phyloP scores from a whole-genome alignment of 257 asterid species.

The Craterostigma plantagineum region DNA sequence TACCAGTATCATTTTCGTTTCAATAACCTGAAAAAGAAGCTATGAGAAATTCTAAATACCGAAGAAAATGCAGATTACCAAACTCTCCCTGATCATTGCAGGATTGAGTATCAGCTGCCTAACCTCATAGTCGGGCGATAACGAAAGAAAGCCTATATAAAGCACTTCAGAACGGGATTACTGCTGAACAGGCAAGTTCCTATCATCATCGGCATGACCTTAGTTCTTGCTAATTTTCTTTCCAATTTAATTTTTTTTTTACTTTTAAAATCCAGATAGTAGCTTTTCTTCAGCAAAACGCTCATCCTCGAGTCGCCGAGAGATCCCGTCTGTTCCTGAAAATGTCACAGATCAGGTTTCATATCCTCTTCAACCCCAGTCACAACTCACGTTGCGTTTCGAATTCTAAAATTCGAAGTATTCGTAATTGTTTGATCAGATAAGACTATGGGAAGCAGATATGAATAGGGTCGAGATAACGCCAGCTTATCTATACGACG shows the following conservation, averaged over 20 bases:
- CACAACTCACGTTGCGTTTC: background rate
- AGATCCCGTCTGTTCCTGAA: conserved; percentile 83
- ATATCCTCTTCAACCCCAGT: background rate
- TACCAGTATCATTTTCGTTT: conserved; percentile 12
- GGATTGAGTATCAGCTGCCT: conserved; percentile 95
- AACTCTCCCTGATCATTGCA: conserved; percentile 13
- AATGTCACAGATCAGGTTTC: conserved; percentile 92
- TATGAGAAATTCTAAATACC: too few relatives aligned
- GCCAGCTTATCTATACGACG: conserved; percentile 60
- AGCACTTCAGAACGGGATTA: conserved; percentile 79
- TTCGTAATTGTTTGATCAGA: conserved; percentile 20
- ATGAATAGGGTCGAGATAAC: conserved; percentile 69
- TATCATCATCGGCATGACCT: background rate
- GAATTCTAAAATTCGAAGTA: background rate
- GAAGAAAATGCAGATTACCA: background rate
- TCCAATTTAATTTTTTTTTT: background rate
- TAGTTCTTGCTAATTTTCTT: background rate
- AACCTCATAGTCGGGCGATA: conserved; percentile 89
- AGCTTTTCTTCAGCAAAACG: conserved; percentile 89
- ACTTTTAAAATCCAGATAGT: conserved; percentile 52
- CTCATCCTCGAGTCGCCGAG: conserved; percentile 90
- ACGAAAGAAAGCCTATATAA: conserved; percentile 85
- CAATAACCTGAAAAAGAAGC: too few relatives aligned
- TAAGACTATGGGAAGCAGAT: conserved; percentile 91
- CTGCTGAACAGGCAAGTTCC: conserved; percentile 51